Evolutionary conservation across 1,284 basidiomycete species (phyloP), one percentile per base, ranked within the genome.

Genomic region (Cutaneotrichosporon sp.): DNA sequence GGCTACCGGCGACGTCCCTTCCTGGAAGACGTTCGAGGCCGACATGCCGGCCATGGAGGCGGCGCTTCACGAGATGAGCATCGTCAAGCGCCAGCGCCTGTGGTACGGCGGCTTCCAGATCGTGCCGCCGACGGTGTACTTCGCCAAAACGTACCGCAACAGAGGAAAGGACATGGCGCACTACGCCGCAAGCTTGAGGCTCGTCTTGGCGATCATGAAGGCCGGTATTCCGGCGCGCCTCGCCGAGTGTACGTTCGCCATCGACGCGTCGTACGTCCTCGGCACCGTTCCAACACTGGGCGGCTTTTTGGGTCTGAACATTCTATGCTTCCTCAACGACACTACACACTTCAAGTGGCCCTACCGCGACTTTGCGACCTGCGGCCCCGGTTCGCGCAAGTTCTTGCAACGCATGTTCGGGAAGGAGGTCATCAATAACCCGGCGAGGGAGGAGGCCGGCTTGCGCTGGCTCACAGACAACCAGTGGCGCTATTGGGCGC

Each of bases 51-150:
- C 56, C 22, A 65, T 68, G 59, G 72, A 74, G 50, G 31, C 54
- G 0, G 62, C 63, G 10, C 60, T 74, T 20, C 54, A 68, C 45
- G 20, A 64, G 2, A 47, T 52, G n/a, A 70, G 67, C 20, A 25
- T 67, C 16, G 47, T 62, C 11, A 60, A 65, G 27, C 51, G 58
- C 18, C 46, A 67, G 51, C 61, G 43, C 16, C 66, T 74, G 43
- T 74, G 72, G 58, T 58, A 53, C 14, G 63, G 62, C 16, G 68
- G 62, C 14, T 74, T 74, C 58, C 72, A 74, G 59, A 29, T 70
- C n/a, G 72, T 74, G 6, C 72, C 72, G 14, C 72, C 72, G 1
- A 72, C 68, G 0, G 43, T 68, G n/a, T 69, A 72, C 59, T 74
- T 71, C 49, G 33, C 47, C 13, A 24, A 52, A n/a, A 51, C 49